phyloP scores from a whole-genome alignment of 768 basidiomycete species.

The Suillus alpinus region DNA sequence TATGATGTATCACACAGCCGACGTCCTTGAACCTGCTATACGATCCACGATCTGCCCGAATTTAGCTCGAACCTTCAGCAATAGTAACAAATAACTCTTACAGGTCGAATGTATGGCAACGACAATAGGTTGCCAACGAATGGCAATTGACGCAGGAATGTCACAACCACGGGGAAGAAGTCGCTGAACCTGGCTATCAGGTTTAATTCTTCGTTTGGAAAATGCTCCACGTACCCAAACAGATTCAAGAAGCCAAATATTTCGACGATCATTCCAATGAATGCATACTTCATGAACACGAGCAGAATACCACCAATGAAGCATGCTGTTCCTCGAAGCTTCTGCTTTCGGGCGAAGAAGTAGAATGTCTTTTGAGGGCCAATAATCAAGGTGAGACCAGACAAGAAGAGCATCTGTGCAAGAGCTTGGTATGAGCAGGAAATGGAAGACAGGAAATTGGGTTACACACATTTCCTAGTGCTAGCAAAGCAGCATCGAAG shows the following conservation, averaged over 20 bases:
- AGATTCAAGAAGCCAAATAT: constrained; percentile 96
- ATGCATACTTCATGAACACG: constrained; percentile 94
- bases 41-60: constrained; percentile 66
- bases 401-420: constrained; percentile 86
- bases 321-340: constrained; percentile 84
- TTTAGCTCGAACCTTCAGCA: not conserved
- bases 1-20: constrained; percentile 49
- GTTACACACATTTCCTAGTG: constrained; percentile 89
- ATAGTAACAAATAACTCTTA: constrained; percentile 34
- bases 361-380: constrained; percentile 96
- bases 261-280: constrained; percentile 90
- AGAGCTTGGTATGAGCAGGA: not conserved
- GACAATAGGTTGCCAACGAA: constrained; percentile 85
- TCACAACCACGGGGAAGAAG: constrained; percentile 98
- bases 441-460: constrained; percentile 3
- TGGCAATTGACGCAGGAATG: constrained; percentile 93
- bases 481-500: constrained; percentile 93
- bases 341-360: constrained; percentile 96
- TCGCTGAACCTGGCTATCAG: constrained; percentile 54
- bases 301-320: constrained; percentile 89
- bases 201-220: constrained; percentile 1
- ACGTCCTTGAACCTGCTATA: constrained; percentile 75
- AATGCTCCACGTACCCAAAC: constrained; percentile 66
- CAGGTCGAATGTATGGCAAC: constrained; percentile 82
- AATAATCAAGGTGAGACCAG: constrained; percentile 94